Conservation (phyloP, 2,329 filamentous ascomycete genomes). For the Exophiala spinifera region DNA sequence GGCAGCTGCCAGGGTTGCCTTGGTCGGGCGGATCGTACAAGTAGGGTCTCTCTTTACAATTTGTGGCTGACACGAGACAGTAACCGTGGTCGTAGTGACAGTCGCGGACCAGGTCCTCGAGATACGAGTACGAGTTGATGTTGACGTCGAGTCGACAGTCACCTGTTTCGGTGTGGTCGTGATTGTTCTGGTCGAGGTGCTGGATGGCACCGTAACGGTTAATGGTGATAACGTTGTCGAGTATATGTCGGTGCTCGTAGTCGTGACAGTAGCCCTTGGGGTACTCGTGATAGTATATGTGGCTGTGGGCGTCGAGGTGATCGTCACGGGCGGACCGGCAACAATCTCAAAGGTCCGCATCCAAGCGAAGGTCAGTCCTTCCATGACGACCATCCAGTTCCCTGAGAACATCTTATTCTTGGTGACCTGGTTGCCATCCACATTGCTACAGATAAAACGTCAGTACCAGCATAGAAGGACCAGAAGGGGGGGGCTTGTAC, state of each 20-base stretch:
- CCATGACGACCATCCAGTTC: slow-evolving; percentile 25
- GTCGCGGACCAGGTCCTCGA: slow-evolving; percentile 17
- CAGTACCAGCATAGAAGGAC: background rate
- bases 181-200: slow-evolving; percentile 18
- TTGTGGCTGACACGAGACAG: slow-evolving; percentile 16
- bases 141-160: slow-evolving; percentile 21
- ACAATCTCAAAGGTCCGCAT: slow-evolving; percentile 23
- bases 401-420: slow-evolving; percentile 27
- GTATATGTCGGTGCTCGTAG: slow-evolving; percentile 18
- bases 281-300: slow-evolving; percentile 21
- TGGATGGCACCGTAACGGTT: slow-evolving; percentile 22
- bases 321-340: slow-evolving; percentile 23
- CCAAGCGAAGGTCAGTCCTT: slow-evolving; percentile 27
- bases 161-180: slow-evolving; percentile 17
- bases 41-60: slow-evolving; percentile 17
- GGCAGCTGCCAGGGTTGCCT: slow-evolving; percentile 18
- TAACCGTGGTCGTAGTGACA: slow-evolving; percentile 17
- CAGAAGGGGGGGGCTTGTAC: slow-evolving; percentile 5
- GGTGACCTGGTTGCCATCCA: slow-evolving; percentile 21
- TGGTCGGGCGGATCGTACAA: slow-evolving; percentile 22
- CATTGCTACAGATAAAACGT: slow-evolving; percentile 20
- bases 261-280: slow-evolving; percentile 18
- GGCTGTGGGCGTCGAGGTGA: slow-evolving; percentile 21
- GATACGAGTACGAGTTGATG: slow-evolving; percentile 15
- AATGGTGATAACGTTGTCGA: slow-evolving; percentile 15